Evolutionary conservation across 78 protist genomes (phyloP), one percentile per base, ranked within the genome.

Genomic region (Ministeria vibrans): DNA sequence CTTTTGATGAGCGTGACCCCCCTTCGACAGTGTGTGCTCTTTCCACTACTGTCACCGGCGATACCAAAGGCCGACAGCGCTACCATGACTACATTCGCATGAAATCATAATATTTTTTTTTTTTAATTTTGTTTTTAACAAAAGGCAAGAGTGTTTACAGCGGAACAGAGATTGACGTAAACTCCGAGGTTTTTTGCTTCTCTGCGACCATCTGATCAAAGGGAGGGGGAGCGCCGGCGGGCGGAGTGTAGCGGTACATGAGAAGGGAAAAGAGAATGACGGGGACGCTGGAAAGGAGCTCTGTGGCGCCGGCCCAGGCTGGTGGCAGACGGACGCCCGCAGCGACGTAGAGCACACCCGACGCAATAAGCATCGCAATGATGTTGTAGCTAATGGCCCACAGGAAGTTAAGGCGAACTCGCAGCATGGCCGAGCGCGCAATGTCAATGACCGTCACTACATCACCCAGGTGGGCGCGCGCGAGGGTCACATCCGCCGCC

Each of bases 351-450:
- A 93, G 46, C 34, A 89, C 38, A 73, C 98, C 98, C 23, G 92
- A 80, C 2, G 98, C 94, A 2, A 95, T 5, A 2, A 96, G 96
- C 2, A 92, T 82, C 30, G 85, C 91, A 22, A 92, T 46, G 2
- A 13, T 46, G 80, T 96, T 96, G 87, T 94, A 96, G 38, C 84
- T 72, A 2, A 91, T 80, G 4, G 98, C 98, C 97, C 97, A 96
- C 6, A 87, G 36, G 55, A 88, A 88, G 78, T 96, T 96, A 30
- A 90, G 77, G 28, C 77, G 83, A 79, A 96, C 94, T n/a, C 95
- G 76, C 5, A 75, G 34, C 30, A 86, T 83, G 38, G 93, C 85
- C 1, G 32, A 88, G 34, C 82, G 66, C 1, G 95, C 73, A n/a
- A 96, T 62, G 51, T 81, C 81, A n/a, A 96, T 30, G 34, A 93